These are phyloP conservation scores for Mortierella sp. DNA, from an alignment of 371 early-diverging fungal genomes.

Conservation along the genomic window DNA sequence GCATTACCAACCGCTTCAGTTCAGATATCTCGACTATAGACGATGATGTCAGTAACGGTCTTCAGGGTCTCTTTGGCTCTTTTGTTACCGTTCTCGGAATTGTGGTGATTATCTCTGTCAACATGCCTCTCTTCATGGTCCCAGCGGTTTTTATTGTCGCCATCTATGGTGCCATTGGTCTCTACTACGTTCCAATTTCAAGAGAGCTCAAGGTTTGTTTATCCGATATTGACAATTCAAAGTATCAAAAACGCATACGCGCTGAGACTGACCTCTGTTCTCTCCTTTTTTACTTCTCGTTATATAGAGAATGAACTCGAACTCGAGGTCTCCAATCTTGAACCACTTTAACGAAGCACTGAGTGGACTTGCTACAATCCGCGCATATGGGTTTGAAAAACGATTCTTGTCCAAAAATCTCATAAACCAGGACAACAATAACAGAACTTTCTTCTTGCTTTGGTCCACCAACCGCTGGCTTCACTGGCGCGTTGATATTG, in stretches of 20 bases:
- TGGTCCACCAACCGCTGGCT: conserved; percentile 83
- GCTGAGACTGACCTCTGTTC: background rate
- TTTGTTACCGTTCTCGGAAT: conserved; percentile 70
- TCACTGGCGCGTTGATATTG: conserved; percentile 81
- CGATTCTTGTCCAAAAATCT: conserved; percentile 61
- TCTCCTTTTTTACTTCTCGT: background rate
- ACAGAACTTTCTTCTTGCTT: conserved; percentile 73
- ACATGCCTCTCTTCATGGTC: conserved; percentile 73
- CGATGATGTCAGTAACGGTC: conserved; percentile 60
- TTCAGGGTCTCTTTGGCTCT: conserved; percentile 59
- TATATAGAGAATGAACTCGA: conserved; percentile 84
- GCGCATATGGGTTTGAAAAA: conserved; percentile 62
- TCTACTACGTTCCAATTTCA: conserved; percentile 76
- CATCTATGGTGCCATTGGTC: conserved; percentile 66
- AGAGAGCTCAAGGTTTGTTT: conserved; percentile 62
- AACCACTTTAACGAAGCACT: conserved; percentile 82
- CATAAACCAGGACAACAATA: conserved; percentile 62
- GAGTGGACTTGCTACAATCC: conserved; percentile 54
- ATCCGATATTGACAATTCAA: background rate
- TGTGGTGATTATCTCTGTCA: conserved; percentile 71
- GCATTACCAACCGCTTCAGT: conserved; percentile 89
- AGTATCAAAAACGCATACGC: background rate
- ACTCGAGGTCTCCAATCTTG: conserved; percentile 81
- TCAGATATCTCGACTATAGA: conserved; percentile 69
- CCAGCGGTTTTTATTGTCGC: conserved; percentile 54